Evolutionary conservation across 257 asterid genomes (phyloP).

Genomic region (Perilla frutescens): DNA sequence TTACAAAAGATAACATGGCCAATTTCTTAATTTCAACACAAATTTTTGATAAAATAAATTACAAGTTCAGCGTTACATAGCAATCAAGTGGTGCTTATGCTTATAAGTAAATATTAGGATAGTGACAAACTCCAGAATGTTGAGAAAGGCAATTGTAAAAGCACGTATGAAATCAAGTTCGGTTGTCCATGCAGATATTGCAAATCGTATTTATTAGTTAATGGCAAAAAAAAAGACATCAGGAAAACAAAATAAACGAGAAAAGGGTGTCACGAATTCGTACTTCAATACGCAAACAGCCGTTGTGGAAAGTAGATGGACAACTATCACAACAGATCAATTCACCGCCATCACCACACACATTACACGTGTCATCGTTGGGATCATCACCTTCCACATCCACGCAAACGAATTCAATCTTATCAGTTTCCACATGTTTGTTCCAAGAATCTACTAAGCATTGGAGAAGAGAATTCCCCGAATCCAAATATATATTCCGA

Average conservation of each 20-base stretch:
- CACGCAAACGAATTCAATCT: conserved; percentile 62
- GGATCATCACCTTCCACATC: conserved; percentile 86
- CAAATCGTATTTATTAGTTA: conserved; percentile 27
- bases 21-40: not conserved
- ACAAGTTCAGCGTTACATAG: not conserved
- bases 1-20: conserved; percentile 3
- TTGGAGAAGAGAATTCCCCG: conserved; percentile 71
- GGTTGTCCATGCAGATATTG: conserved; percentile 33
- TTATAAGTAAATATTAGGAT: not conserved
- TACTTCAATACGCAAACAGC: conserved; percentile 84
- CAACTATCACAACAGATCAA: conserved; percentile 94
- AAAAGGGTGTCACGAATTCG: conserved; percentile 29
- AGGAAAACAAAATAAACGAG: conserved; percentile 6
- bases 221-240: conserved; percentile 25
- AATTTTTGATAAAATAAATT: conserved; percentile 11
- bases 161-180: conserved; percentile 12
- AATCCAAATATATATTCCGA: conserved; percentile 57
- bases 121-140: not conserved
- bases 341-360: conserved; percentile 97
- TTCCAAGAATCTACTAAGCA: conserved; percentile 83
- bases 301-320: conserved; percentile 93
- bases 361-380: conserved; percentile 88
- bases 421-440: conserved; percentile 55
- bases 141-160: not conserved
- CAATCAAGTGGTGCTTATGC: conserved; percentile 29